A percentile compares a stretch with the other conserved stretches of the same genome.
These are phyloP conservation scores for Diplodia mutila DNA, from an alignment of 2,329 filamentous ascomycete genomes.

Conservation along the genomic window DNA sequence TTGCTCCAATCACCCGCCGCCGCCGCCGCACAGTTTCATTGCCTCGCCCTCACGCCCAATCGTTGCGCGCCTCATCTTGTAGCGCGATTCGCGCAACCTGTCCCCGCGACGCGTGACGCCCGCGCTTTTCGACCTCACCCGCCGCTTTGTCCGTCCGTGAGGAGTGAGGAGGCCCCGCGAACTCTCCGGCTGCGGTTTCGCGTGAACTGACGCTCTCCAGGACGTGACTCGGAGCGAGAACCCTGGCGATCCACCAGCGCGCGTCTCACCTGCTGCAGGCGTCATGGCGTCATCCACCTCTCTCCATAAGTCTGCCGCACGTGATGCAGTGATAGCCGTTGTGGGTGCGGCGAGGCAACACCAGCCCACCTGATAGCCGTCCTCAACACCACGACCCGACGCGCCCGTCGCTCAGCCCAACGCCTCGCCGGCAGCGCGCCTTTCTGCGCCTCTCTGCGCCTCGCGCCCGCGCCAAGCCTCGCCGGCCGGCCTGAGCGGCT, in stretches of 20 bases:
- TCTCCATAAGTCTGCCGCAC: neutral
- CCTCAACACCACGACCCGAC: slow-evolving; percentile 5
- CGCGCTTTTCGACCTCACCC: neutral
- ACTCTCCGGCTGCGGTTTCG: neutral
- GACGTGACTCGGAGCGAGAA: slow-evolving; percentile 1
- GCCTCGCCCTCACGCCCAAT: slow-evolving; percentile 14
- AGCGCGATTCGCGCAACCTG: neutral
- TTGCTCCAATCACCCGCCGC: neutral
- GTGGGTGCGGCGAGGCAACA: neutral
- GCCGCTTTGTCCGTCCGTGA: neutral
- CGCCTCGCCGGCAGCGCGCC: neutral
- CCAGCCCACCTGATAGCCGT: neutral
- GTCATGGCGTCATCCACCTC: slow-evolving; percentile 9
- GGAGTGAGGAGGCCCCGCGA: neutral
- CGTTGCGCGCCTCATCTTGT: neutral
- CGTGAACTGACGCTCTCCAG: neutral
- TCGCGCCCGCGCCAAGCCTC: neutral
- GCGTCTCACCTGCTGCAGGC: slow-evolving; percentile 10
- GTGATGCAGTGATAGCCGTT: neutral
- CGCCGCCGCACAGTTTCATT: slow-evolving; percentile 6
- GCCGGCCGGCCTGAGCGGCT: neutral
- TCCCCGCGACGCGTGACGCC: neutral
- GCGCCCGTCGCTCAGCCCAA: neutral
- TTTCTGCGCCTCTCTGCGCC: too few species aligned
- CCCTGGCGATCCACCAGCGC: slow-evolving; percentile 14